These are phyloP conservation scores for Magnaporthiopsis incrustans DNA, from an alignment of 2,329 filamentous ascomycete genomes.

Conservation along the genomic window DNA sequence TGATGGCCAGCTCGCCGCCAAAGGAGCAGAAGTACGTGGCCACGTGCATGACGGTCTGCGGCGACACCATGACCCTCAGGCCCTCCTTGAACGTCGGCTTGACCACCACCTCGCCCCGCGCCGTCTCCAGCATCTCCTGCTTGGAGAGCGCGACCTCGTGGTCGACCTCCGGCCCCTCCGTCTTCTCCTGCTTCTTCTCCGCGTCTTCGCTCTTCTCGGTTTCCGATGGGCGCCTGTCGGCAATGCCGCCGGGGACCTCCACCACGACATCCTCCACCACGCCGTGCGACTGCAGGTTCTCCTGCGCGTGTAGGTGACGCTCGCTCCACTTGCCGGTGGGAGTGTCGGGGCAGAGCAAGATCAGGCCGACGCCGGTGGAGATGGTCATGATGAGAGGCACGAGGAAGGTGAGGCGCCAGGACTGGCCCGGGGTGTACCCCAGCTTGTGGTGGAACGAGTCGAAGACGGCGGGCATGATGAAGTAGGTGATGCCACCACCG, in stretches of 20 bases:
- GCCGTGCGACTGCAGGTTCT: slow-evolving; percentile 41
- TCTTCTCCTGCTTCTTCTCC: slow-evolving; percentile 26
- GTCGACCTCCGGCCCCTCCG: slow-evolving; percentile 18
- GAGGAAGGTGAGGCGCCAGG: slow-evolving; percentile 80
- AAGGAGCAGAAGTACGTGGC: slow-evolving; percentile 56
- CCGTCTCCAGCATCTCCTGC: slow-evolving; percentile 45
- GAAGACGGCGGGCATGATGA: slow-evolving; percentile 85
- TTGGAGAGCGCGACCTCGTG: slow-evolving; percentile 40
- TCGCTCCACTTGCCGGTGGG: slow-evolving; percentile 77
- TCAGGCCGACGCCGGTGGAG: slow-evolving; percentile 55
- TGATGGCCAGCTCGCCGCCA: slow-evolving; percentile 54
- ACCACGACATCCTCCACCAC: slow-evolving; percentile 32
- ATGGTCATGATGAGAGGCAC: slow-evolving; percentile 74
- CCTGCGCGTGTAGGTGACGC: slow-evolving; percentile 49
- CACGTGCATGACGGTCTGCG: slow-evolving; percentile 47
- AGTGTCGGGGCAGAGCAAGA: slow-evolving; percentile 71
- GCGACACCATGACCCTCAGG: slow-evolving; percentile 37
- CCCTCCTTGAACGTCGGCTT: slow-evolving; percentile 48
- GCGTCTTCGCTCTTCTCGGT: slow-evolving; percentile 29
- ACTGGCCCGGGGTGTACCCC: slow-evolving; percentile 55
- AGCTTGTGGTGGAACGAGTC: slow-evolving; percentile 59
- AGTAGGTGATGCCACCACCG: slow-evolving; percentile 86
- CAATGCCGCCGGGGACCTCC: slow-evolving; percentile 40
- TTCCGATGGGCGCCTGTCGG: slow-evolving; percentile 30
- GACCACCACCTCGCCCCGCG: slow-evolving; percentile 41